These are phyloP conservation scores for Fraxinus velutina DNA, from an alignment of 305 asterid species.

Conservation along the genomic window DNA sequence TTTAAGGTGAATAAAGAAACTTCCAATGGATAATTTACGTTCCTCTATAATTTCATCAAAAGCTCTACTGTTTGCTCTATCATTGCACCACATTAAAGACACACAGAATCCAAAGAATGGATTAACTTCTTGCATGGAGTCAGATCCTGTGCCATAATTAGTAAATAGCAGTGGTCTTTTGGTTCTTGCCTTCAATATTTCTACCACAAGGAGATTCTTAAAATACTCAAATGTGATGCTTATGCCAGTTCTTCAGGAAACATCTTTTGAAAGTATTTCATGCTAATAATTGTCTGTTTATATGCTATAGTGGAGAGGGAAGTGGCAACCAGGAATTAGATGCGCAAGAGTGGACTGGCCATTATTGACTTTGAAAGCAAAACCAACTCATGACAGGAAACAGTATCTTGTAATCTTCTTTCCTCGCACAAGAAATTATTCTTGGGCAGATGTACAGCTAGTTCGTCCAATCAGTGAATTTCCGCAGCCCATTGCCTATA, in stretches of 20 bases:
- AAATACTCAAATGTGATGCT: constrained; percentile 3
- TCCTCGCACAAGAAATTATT: constrained; percentile 89
- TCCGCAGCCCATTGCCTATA: constrained; percentile 82
- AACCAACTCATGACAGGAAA: constrained; percentile 94
- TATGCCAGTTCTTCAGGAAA: constrained; percentile 2
- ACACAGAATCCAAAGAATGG: background rate
- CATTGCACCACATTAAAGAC: background rate
- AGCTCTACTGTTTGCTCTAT: background rate
- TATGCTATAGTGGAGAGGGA: constrained; percentile 83
- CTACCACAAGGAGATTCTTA: background rate
- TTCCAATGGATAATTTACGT: background rate
- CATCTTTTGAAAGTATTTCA: constrained; percentile 4
- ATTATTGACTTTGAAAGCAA: constrained; percentile 78
- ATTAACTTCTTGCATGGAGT: background rate
- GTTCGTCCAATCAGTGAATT: constrained; percentile 77
- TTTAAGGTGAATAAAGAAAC: background rate
- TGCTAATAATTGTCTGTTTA: constrained; percentile 28
- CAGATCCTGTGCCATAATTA: background rate
- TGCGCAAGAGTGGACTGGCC: constrained; percentile 98
- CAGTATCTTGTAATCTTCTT: constrained; percentile 91
- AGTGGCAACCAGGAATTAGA: constrained; percentile 97
- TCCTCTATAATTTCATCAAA: background rate
- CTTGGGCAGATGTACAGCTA: constrained; percentile 94
- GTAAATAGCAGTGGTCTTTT: background rate
- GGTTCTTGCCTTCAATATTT: background rate